Conservation (phyloP, 2,329 filamentous ascomycete genomes). For the Apiospora sp. region DNA sequence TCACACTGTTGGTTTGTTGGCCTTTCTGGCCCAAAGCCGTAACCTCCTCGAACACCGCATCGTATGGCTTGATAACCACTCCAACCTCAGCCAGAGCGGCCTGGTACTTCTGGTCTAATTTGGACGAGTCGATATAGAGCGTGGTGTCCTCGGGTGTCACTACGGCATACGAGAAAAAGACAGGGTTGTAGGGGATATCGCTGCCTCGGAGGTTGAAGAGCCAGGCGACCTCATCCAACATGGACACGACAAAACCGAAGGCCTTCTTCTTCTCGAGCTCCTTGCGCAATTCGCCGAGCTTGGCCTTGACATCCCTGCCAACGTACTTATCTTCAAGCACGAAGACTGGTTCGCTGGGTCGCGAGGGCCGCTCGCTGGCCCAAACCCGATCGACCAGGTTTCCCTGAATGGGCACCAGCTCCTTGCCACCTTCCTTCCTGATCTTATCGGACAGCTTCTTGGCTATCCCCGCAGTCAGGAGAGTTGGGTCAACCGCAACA, state of each 20-base stretch:
- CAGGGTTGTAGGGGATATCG: slow-evolving; percentile 97
- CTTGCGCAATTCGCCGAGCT: slow-evolving; percentile 86
- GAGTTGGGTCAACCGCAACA: slow-evolving; percentile 89
- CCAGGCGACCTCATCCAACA: slow-evolving; percentile 97
- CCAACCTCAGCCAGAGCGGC: slow-evolving; percentile 73
- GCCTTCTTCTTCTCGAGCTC: slow-evolving; percentile 91
- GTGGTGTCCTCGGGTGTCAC: slow-evolving; percentile 80
- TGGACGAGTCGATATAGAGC: slow-evolving; percentile 84
- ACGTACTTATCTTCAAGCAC: slow-evolving; percentile 76
- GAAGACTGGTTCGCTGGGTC: slow-evolving; percentile 78
- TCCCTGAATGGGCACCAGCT: slow-evolving; percentile 75
- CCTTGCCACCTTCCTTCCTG: slow-evolving; percentile 82
- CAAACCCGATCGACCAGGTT: slow-evolving; percentile 95
- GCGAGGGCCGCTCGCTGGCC: slow-evolving; percentile 75
- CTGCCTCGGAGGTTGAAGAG: slow-evolving; percentile 96
- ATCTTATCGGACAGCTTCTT: slow-evolving; percentile 85
- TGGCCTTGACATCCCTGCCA: slow-evolving; percentile 83
- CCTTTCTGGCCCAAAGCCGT: slow-evolving; percentile 62
- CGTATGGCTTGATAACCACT: slow-evolving; percentile 82
- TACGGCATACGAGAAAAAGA: slow-evolving; percentile 96
- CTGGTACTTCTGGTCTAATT: slow-evolving; percentile 74
- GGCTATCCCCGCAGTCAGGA: slow-evolving; percentile 73
- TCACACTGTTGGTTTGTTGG: slow-evolving; percentile 41
- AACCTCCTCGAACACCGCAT: slow-evolving; percentile 81
- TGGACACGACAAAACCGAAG: slow-evolving; percentile 86